These are phyloP conservation scores for Mycosarcoma mackinlayi DNA, from an alignment of 1,284 basidiomycete genomes.

Conservation along the genomic window DNA sequence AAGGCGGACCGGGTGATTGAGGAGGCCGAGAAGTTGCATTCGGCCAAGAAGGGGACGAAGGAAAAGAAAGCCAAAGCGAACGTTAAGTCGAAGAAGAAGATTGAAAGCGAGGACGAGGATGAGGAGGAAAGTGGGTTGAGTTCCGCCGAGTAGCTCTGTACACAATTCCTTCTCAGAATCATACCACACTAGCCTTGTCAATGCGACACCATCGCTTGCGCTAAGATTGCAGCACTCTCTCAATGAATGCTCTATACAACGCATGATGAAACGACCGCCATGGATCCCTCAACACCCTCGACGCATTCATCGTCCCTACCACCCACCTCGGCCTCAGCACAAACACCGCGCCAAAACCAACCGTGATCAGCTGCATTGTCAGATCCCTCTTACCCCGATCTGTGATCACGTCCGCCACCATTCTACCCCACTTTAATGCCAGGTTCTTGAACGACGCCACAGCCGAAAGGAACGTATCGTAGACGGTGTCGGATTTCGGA, in stretches of 20 bases:
- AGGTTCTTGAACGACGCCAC: constrained; percentile 12
- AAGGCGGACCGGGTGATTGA: constrained; percentile 15
- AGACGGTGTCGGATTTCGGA: constrained; percentile 9
- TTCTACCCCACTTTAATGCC: background rate
- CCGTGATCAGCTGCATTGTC: constrained; percentile 3
- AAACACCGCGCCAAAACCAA: constrained; percentile 4
- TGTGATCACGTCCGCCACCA: constrained; percentile 3
- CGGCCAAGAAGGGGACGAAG: constrained; percentile 9
- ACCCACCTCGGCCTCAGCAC: constrained; percentile 16
- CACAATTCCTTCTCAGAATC: background rate
- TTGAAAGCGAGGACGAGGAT: constrained; percentile 4
- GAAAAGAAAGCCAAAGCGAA: constrained; percentile 12
- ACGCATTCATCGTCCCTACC: constrained; percentile 1
- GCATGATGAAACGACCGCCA: constrained; percentile 18
- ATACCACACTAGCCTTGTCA: background rate
- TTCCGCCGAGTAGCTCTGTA: constrained; percentile 2
- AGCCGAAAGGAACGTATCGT: constrained; percentile 5
- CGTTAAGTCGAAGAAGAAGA: constrained; percentile 11
- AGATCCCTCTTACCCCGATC: constrained; percentile 9
- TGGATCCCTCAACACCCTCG: constrained; percentile 6
- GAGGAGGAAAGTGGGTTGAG: constrained; percentile 22
- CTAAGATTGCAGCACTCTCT: background rate
- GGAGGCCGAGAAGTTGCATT: constrained; percentile 15
- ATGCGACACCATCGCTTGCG: background rate
- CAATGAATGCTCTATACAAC: constrained; percentile 8